A percentile compares a stretch with the other conserved stretches of the same genome.
Evolutionary conservation across 1,284 basidiomycete genomes (phyloP).

Genomic region (Xanthoconium separans): DNA sequence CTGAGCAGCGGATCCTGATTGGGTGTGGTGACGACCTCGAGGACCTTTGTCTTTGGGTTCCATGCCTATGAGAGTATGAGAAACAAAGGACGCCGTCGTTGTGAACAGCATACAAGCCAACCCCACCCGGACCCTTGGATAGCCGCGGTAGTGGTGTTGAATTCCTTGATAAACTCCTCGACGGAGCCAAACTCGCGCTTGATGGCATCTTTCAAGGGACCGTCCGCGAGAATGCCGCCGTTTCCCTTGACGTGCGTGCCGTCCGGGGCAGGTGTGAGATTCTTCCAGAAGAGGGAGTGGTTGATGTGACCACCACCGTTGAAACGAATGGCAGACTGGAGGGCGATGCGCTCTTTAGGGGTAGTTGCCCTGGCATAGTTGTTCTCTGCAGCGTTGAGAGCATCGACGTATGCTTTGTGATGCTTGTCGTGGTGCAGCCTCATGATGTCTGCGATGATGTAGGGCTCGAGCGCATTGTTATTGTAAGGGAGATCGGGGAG

Average conservation of each 20-base stretch:
- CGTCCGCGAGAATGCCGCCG: slow-evolving; percentile 68
- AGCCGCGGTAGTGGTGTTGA: slow-evolving; percentile 73
- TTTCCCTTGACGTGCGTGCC: slow-evolving; percentile 48
- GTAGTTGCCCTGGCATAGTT: slow-evolving; percentile 63
- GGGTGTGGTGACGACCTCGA: slow-evolving; percentile 76
- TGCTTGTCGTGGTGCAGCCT: slow-evolving; percentile 87
- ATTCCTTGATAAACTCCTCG: slow-evolving; percentile 67
- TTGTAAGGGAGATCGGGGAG: slow-evolving; percentile 86
- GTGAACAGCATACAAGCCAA: slow-evolving; percentile 69
- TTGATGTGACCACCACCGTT: slow-evolving; percentile 81
- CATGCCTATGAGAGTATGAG: slow-evolving; percentile 50
- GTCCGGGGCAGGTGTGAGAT: slow-evolving; percentile 60
- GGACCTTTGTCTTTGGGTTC: slow-evolving; percentile 60
- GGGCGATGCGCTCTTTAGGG: slow-evolving; percentile 79
- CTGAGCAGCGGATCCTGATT: slow-evolving; percentile 89
- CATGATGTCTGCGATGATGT: slow-evolving; percentile 83
- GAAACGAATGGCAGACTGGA: slow-evolving; percentile 72
- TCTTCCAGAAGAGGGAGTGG: slow-evolving; percentile 95
- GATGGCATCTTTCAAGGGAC: slow-evolving; percentile 73
- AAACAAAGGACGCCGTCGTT: not conserved
- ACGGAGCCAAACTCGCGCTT: slow-evolving; percentile 66
- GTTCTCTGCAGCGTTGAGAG: slow-evolving; percentile 76
- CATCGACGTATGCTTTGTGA: slow-evolving; percentile 79
- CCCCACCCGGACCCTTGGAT: slow-evolving; percentile 95
- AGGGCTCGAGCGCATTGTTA: slow-evolving; percentile 88